Base-by-base conservation (phyloP, 805 yeast genomes). In the Yarrowia deformans region DNA sequence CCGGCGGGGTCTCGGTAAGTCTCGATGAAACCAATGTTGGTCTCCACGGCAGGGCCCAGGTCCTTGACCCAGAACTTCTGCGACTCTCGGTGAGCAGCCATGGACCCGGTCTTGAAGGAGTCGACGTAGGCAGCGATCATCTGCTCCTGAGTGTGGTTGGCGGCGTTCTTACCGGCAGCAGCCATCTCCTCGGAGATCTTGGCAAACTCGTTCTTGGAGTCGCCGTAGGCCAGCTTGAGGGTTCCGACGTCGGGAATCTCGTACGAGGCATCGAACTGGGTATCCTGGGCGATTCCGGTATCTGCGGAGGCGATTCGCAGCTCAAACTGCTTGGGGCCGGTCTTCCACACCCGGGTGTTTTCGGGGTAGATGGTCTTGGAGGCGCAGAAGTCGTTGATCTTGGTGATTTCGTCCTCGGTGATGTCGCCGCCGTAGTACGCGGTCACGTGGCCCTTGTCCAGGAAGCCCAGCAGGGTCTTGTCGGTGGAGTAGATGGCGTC, bases 1-100 rank as follows among this genome's bases (percentile, higher is more conserved):
- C 97, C 97, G 40, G 93, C 85, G 16, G 97, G 97, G 77, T 91
- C 97, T 78, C 97, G 84, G 80, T 92, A 92, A 37, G 97, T 92
- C 80, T 92, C 97, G 73, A 92, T 92, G 77, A 92, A 92, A 0
- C 97, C 97, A 74, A 92, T 86, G 77, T 92, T 91, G 55, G 94
- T 87, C 79, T 88, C 92, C 46, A 88, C 88, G 14, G 81, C 81
- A 13, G 97, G 97, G 0, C 91, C 89, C 67, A 90, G 79, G 77
- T 92, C 97, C 76, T 90, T 90, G 70, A 92, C 96, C 97, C 97
- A 92, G 70, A 85, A 83, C 68, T 88, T 85, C 78, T 92, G 97
- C 0, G 97, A 89, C 70, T 89, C 85, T 75, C 90, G 90, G 79
- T 92, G 97, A 12, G 93, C 90, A 72, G 87, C 85, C 87, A 91